Percentiles rank a stretch among this genome's conserved stretches.
Evolutionary conservation across 306 rosid genomes (phyloP).

Genomic region (Herpetospermum pedunculosum): DNA sequence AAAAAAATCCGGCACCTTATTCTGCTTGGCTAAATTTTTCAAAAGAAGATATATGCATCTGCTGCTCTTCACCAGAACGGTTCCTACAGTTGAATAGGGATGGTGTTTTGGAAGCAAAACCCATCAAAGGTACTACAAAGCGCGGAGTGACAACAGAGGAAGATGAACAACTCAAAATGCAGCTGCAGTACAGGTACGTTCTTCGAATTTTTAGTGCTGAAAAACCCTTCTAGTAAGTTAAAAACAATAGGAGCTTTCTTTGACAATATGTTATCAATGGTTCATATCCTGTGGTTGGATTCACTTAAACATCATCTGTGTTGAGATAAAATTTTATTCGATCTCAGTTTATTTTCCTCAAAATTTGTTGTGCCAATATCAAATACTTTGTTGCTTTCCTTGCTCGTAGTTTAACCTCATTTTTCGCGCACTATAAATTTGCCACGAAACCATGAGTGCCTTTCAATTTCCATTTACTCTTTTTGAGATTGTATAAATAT

Average conservation of each 20-base stretch:
- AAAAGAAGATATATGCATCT: constrained; percentile 52
- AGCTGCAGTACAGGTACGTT: constrained; percentile 65
- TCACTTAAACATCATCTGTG: not conserved
- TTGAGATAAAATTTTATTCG: not conserved
- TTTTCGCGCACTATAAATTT: too few relatives aligned
- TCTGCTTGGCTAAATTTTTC: constrained; percentile 96
- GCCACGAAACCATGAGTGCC: not conserved
- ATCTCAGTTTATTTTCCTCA: not conserved
- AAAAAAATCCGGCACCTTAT: constrained; percentile 91
- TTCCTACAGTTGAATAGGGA: constrained; percentile 66
- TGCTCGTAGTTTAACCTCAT: not conserved
- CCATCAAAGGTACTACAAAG: constrained; percentile 88
- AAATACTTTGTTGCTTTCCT: not conserved
- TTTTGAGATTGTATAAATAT: not conserved
- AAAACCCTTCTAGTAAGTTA: not conserved
- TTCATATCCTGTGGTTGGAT: not conserved
- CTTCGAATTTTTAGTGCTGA: constrained; percentile 6
- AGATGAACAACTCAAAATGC: constrained; percentile 54
- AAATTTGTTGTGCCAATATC: not conserved
- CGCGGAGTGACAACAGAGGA: constrained; percentile 73
- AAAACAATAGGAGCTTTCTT: not conserved
- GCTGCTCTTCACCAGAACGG: constrained; percentile 97
- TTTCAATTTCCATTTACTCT: not conserved
- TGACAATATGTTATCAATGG: not conserved
- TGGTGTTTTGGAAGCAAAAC: constrained; percentile 82